Evolutionary conservation across 371 early-diverging fungal species (phyloP).

Genomic region (Sporodiniella umbellata): DNA sequence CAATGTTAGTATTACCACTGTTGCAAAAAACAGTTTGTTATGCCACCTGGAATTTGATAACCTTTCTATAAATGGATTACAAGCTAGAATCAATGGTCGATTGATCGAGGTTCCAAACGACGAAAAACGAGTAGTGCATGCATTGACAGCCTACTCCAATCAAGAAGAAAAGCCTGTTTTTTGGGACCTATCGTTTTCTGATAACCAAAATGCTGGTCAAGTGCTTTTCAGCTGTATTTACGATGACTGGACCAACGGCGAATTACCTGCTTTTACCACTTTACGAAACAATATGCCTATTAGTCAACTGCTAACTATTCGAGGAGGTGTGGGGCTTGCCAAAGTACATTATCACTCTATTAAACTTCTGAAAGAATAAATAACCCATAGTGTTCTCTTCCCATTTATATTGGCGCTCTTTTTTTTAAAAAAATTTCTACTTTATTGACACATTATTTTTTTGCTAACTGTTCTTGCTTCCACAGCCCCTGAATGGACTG

Average conservation of each 20-base stretch:
- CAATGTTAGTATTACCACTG: constrained; percentile 6
- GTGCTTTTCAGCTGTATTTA: constrained; percentile 44
- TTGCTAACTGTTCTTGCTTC: constrained; percentile 49
- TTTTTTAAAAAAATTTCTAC: not conserved
- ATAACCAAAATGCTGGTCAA: constrained; percentile 15
- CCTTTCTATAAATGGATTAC: constrained; percentile 4
- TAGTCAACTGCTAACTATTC: constrained; percentile 20
- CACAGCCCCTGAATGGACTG: constrained; percentile 54
- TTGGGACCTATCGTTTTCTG: constrained; percentile 20
- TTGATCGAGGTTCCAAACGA: not conserved
- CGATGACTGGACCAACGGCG: constrained; percentile 45
- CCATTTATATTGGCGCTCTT: not conserved
- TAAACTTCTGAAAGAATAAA: constrained; percentile 1
- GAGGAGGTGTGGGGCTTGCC: constrained; percentile 31
- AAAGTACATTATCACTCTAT: constrained; percentile 20
- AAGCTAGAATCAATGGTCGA: constrained; percentile 12
- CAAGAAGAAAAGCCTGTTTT: constrained; percentile 2
- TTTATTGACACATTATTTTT: constrained; percentile 18
- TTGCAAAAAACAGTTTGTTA: constrained; percentile 17
- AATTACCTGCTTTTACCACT: constrained; percentile 42
- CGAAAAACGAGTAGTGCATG: constrained; percentile 1
- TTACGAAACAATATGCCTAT: constrained; percentile 23
- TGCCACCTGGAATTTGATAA: constrained; percentile 21
- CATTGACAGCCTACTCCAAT: constrained; percentile 11
- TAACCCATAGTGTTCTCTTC: not conserved